phyloP scores from a whole-genome alignment of 1,284 basidiomycete genomes.

The Gymnopus androsaceus region DNA sequence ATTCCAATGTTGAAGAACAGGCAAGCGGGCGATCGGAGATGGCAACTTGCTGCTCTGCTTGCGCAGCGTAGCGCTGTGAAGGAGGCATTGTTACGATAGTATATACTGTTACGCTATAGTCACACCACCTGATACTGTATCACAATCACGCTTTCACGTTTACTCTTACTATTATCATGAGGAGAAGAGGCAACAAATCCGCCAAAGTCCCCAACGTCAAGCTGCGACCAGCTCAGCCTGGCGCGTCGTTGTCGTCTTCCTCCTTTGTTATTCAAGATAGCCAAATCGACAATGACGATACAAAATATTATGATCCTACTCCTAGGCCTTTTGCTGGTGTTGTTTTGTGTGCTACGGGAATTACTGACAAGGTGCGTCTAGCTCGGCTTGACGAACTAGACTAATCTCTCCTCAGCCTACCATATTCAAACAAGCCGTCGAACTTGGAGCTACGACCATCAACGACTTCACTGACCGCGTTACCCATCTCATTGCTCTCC shows the following conservation, averaged over 20 bases:
- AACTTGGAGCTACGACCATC: conserved; percentile 70
- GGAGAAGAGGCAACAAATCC: conserved; percentile 12
- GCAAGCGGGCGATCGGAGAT: conserved; percentile 53
- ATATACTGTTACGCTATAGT: not conserved
- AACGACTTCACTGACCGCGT: conserved; percentile 76
- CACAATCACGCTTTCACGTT: not conserved
- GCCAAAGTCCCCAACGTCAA: conserved; percentile 68
- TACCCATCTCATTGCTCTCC: conserved; percentile 75
- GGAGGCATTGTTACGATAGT: conserved; percentile 61
- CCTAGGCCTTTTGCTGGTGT: conserved; percentile 68
- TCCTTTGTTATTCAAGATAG: conserved; percentile 41
- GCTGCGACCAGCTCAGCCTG: conserved; percentile 60
- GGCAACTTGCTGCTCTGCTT: conserved; percentile 76
- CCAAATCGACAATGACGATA: conserved; percentile 43
- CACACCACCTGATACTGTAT: not conserved
- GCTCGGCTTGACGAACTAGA: not conserved
- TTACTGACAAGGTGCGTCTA: conserved; percentile 61
- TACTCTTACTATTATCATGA: not conserved
- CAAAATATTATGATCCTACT: conserved; percentile 48
- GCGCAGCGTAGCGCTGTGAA: conserved; percentile 72
- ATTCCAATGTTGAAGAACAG: conserved; percentile 44
- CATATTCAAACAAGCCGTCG: conserved; percentile 70
- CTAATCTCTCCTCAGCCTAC: conserved; percentile 45
- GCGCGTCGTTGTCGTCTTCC: conserved; percentile 28
- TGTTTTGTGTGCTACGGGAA: conserved; percentile 72